These are phyloP conservation scores for Nothophytophthora sp. DNA, from an alignment of 352 stramenopile genomes.

Conservation along the genomic window DNA sequence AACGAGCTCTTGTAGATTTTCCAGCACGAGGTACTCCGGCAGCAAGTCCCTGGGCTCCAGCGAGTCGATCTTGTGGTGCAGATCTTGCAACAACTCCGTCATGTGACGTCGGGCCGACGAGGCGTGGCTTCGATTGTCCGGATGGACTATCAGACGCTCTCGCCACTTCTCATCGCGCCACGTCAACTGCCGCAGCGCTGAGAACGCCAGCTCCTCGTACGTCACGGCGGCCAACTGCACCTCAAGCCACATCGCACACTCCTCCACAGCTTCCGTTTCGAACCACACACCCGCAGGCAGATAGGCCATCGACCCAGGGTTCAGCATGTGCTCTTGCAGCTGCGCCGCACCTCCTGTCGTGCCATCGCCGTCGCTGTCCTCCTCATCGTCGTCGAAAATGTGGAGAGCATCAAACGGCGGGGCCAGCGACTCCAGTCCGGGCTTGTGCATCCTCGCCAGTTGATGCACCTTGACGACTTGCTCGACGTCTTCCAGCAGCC, in stretches of 20 bases:
- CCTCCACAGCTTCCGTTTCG: constrained; percentile 16
- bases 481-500: constrained; percentile 8
- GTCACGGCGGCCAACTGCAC: constrained; percentile 32
- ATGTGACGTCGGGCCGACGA: constrained; percentile 13
- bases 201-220: constrained; percentile 22
- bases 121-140: constrained; percentile 2
- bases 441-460: constrained; percentile 3
- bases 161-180: constrained; percentile 28
- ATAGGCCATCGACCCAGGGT: constrained; percentile 51
- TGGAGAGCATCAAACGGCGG: constrained; percentile 17
- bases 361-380: neutral
- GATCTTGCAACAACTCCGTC: constrained; percentile 17
- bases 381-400: constrained; percentile 28
- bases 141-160: constrained; percentile 11
- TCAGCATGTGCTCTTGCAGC: constrained; percentile 10
- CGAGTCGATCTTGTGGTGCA: constrained; percentile 9
- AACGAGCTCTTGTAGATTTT: constrained; percentile 19
- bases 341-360: neutral
- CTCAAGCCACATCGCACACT: constrained; percentile 40
- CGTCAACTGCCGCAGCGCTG: constrained; percentile 33
- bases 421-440: neutral
- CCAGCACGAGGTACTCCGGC: constrained; percentile 30
- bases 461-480: constrained; percentile 20
- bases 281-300: constrained; percentile 59
- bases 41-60: constrained; percentile 32